Base-by-base conservation (phyloP, 495 filamentous ascomycete genomes). In the Staphylotrichum longicolle region DNA sequence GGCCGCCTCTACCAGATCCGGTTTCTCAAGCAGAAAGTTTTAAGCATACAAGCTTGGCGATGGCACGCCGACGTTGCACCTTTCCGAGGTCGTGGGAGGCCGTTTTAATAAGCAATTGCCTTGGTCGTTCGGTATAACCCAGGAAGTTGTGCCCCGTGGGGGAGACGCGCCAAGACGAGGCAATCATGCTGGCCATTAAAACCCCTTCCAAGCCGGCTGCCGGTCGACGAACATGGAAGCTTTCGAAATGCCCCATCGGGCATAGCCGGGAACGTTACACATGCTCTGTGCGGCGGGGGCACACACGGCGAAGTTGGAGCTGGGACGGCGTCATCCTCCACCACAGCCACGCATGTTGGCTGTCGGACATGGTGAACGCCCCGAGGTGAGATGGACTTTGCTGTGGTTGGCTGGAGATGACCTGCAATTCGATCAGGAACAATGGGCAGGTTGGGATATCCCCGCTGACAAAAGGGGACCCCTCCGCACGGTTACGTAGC, bases 51-150 rank as follows among this genome's bases (percentile, higher is more conserved):
- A 8, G 14, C n/a, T 15, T 37, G 44, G 44, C 53, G 30, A 32
- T 33, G n/a, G 54, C 12, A 35, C 11, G 1, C 46, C 46, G 20
- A 48, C 4, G 35, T 37, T 41, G 35, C 15, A 45, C 14, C 55
- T 47, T 57, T 27, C 7, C 5, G 10, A 7, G 46, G 46, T 10
- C 41, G 33, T n/a, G 34, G 32, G 33, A 39, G 27, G 12, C 35
- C 30, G 5, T 41, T 12, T 48, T 44, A 51, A 42, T 34, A 59
- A 51, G 46, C 33, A 20, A 40, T 59, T 27, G 47, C 57, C 57
- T 39, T 47, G 54, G 54, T 34, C 39, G 10, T 33, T 37, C 11
- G 57, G 51, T 59, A 33, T 15, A 32, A 41, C 56, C 56, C 35
- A 32, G 11, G 35, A 30, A 7, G 33, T 39, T 27, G 44, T 39